Percentiles rank a stretch among this genome's conserved stretches.
Evolutionary conservation across 116 monocot genomes (phyloP).

Genomic region (Thalassia testudinum): DNA sequence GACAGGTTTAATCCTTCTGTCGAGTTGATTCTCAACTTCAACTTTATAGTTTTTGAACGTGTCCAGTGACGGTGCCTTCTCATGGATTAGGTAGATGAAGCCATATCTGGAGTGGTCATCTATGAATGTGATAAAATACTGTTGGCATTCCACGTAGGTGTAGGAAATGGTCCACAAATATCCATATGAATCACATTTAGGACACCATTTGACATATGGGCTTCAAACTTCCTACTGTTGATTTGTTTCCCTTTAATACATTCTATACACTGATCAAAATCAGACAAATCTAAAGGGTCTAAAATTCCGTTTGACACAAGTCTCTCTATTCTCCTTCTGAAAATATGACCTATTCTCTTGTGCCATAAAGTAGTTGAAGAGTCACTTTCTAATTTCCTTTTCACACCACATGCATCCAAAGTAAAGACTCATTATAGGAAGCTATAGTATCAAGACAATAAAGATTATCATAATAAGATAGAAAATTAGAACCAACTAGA

Average conservation of each 20-base stretch:
- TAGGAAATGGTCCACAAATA: conserved; percentile 12
- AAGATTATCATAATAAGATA: conserved; percentile 10
- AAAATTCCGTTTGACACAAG: conserved; percentile 16
- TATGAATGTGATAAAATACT: conserved; percentile 15
- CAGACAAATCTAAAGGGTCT: conserved; percentile 3
- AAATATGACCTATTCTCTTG: conserved; percentile 19
- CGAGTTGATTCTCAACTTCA: conserved; percentile 8
- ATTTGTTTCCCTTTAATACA: conserved; percentile 13
- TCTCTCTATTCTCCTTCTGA: conserved; percentile 11
- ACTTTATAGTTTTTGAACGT: conserved; percentile 2
- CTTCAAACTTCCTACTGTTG: conserved; percentile 1
- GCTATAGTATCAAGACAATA: conserved; percentile 8
- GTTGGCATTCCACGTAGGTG: conserved; percentile 11
- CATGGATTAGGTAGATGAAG: conserved; percentile 6
- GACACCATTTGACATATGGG: background rate
- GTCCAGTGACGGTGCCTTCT: conserved; percentile 3
- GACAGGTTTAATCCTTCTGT: conserved; percentile 2
- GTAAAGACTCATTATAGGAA: conserved; percentile 5
- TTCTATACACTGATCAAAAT: conserved; percentile 1
- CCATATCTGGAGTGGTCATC: conserved; percentile 11
- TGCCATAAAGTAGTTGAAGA: conserved; percentile 12
- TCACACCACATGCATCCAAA: conserved; percentile 1
- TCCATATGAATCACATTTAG: conserved; percentile 8
- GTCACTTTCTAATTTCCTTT: conserved; percentile 7
- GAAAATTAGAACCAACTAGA: conserved; percentile 5